Conservation (phyloP, 2,329 filamentous ascomycete genomes). For the Cercospora zeina region DNA sequence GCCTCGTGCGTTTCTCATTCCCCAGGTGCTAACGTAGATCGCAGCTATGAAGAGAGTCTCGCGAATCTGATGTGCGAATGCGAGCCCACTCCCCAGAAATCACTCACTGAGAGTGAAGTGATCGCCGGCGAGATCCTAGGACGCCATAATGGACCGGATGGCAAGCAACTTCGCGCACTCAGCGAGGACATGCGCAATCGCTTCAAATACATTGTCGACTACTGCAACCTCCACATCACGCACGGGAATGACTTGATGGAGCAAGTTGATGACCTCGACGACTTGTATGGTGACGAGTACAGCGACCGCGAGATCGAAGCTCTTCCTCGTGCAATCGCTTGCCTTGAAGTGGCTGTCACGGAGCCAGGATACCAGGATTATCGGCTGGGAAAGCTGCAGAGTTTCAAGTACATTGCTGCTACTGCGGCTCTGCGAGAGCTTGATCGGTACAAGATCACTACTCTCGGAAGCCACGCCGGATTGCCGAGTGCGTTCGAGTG, state of each 20-base stretch:
- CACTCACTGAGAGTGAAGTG: slow-evolving; percentile 55
- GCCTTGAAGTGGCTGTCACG: slow-evolving; percentile 48
- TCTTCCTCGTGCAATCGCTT: slow-evolving; percentile 54
- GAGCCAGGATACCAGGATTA: slow-evolving; percentile 40
- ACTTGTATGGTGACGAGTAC: slow-evolving; percentile 30
- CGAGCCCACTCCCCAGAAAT: slow-evolving; percentile 45
- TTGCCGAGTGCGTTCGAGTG: slow-evolving; percentile 1
- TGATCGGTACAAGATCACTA: slow-evolving; percentile 38
- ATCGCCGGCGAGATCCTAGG: slow-evolving; percentile 61
- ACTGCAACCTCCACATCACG: slow-evolving; percentile 48
- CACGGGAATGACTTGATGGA: slow-evolving; percentile 42
- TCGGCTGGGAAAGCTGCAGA: slow-evolving; percentile 44
- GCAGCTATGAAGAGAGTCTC: slow-evolving; percentile 57
- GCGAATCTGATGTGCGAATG: slow-evolving; percentile 51
- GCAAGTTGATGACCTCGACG: slow-evolving; percentile 31
- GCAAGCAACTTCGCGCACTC: slow-evolving; percentile 40
- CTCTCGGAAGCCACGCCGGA: slow-evolving; percentile 22
- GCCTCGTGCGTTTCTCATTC: not conserved
- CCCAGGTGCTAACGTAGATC: not conserved
- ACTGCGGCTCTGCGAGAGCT: slow-evolving; percentile 54
- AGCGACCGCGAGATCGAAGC: slow-evolving; percentile 44
- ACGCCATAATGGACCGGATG: slow-evolving; percentile 43
- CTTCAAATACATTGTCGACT: slow-evolving; percentile 46
- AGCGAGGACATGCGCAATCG: slow-evolving; percentile 44
- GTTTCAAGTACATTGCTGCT: slow-evolving; percentile 57